These are phyloP conservation scores for Neurospora hispaniola DNA, from an alignment of 495 filamentous ascomycete species.

Conservation along the genomic window DNA sequence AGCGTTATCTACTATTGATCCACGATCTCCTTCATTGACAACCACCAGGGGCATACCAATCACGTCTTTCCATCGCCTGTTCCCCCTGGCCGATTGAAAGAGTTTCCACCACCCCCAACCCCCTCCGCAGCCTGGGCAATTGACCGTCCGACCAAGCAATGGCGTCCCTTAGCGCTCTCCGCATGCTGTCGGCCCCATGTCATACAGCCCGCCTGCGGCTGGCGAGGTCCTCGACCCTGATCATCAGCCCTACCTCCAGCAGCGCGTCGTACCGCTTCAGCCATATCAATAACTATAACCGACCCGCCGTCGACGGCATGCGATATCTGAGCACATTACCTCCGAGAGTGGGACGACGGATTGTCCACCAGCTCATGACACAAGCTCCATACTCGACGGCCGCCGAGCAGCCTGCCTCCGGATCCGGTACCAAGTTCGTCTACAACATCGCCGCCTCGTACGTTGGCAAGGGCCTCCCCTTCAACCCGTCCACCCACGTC, in stretches of 20 bases:
- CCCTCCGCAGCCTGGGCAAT: background rate
- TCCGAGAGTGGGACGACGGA: background rate
- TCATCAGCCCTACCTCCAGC: background rate
- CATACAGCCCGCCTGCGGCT: background rate
- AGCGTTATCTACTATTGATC: background rate
- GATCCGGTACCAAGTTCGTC: slow-evolving; percentile 32
- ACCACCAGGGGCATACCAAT: background rate
- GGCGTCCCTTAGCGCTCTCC: background rate
- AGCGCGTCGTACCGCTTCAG: background rate
- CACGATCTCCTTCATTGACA: background rate
- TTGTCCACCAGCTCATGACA: background rate
- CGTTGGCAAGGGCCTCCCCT: slow-evolving; percentile 66
- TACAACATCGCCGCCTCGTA: slow-evolving; percentile 61
- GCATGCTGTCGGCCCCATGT: background rate
- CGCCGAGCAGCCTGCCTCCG: slow-evolving; percentile 3
- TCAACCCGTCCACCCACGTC: slow-evolving; percentile 56
- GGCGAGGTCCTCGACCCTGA: background rate
- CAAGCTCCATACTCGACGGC: background rate
- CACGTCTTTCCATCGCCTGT: background rate
- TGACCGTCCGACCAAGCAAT: background rate
- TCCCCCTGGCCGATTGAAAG: background rate
- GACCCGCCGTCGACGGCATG: background rate
- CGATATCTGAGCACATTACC: background rate
- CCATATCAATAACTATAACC: background rate
- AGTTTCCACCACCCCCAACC: background rate